Evolutionary conservation across 2,329 filamentous ascomycete genomes (phyloP), one percentile per base, ranked within the genome.

Genomic region (Penicillium verrucosum): DNA sequence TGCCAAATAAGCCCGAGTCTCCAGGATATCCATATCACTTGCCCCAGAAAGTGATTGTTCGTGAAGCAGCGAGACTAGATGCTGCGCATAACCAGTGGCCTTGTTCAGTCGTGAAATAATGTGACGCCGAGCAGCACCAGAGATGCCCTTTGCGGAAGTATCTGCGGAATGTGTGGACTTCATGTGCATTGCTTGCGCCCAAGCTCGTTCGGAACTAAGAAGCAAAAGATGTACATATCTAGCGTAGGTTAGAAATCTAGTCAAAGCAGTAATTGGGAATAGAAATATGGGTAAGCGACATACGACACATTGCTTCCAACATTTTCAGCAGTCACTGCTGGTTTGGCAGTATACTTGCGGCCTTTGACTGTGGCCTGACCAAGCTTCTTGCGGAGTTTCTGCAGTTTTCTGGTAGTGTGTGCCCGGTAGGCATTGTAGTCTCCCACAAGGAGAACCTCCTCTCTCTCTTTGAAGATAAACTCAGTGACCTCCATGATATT

Each of bases 171-270:
- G 90, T 21, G 85, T 80, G 4, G 90, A 84, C 76, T 96, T 97
- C 82, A 97, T 91, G 71, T 89, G 86, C 92, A 97, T 95, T 56
- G 92, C 93, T 74, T 96, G 88, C 37, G 94, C 93, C 90, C 92
- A 97, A 50, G 92, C 90, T 62, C 94, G 85, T 78, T 99, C 94
- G 59, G 92, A 87, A 38, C 86, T 89, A 68, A 97, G 85, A 55
- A 99, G 82, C 32, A 93, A 81, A n/a, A 97, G 81, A 64, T 89
- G 82, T 47, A 87, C 84, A 75, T 87, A 90, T 74, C 90, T 95
- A 65, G 36, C 44, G 40, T 47, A 38, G 3, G 37, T 51, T 16
- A 57, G 42, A 49, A 48, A 53, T 66, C 44, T 12, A 68, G 58
- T 48, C 57, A 9, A 47, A 14, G 5, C 46, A 44, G 36, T 46